phyloP scores from a whole-genome alignment of 208 protist species.

The Trypanosoma vivax region DNA sequence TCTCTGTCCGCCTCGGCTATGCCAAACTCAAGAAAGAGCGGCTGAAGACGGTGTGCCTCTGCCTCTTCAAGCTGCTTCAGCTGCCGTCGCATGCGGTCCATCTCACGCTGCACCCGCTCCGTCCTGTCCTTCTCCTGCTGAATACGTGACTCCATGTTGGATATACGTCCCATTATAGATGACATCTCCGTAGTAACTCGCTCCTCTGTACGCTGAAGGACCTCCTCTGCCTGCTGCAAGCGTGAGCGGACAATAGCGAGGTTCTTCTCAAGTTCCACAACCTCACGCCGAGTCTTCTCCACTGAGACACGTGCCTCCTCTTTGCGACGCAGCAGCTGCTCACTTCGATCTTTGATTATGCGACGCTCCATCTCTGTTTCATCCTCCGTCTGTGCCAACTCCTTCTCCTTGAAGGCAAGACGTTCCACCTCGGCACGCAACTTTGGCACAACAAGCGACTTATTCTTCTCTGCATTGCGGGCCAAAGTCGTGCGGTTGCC shows the following conservation, averaged over 20 bases:
- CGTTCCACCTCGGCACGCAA: conserved; percentile 70
- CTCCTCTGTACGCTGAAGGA: conserved; percentile 56
- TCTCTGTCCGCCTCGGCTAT: conserved; percentile 48
- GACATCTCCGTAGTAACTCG: conserved; percentile 43
- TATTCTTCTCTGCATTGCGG: conserved; percentile 62
- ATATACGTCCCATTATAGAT: conserved; percentile 49
- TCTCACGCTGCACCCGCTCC: conserved; percentile 66
- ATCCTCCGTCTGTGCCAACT: conserved; percentile 67
- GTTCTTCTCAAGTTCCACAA: conserved; percentile 63
- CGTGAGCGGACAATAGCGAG: conserved; percentile 23
- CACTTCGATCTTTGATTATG: conserved; percentile 77
- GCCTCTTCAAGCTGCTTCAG: conserved; percentile 71
- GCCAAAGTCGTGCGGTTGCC: conserved; percentile 52
- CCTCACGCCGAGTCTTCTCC: conserved; percentile 71
- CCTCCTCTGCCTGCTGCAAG: conserved; percentile 51
- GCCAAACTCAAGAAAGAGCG: conserved; percentile 49
- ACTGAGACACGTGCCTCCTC: conserved; percentile 75
- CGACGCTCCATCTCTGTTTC: conserved; percentile 81
- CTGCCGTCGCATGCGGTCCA: conserved; percentile 69
- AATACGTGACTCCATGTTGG: conserved; percentile 63
- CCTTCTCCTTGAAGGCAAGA: conserved; percentile 76
- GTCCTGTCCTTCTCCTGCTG: conserved; percentile 75
- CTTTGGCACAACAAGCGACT: conserved; percentile 62
- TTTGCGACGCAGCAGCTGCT: conserved; percentile 74
- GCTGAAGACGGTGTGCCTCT: conserved; percentile 49